Base-by-base conservation (phyloP, 352 stramenopile genomes). In the Phytophthora sp. region DNA sequence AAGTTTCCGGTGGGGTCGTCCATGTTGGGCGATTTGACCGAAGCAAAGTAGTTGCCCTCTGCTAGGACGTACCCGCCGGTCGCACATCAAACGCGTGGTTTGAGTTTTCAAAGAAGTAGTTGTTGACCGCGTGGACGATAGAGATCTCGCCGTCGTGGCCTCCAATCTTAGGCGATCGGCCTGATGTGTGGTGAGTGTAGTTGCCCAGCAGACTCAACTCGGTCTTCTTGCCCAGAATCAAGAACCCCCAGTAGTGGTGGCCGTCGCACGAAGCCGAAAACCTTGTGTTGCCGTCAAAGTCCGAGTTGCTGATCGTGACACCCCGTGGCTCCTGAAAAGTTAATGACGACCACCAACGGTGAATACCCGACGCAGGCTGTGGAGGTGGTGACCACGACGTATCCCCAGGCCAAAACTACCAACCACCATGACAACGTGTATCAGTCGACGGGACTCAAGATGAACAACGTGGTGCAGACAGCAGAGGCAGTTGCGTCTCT, bases 271-370 rank as follows among this genome's bases (percentile, higher is more conserved):
- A 56, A 18, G 49, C 24, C 11, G 49, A 56, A 13, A 38, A 56
- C 32, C 46, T 46, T 7, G 46, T 55, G 10, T 27, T 30, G 7
- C 46, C 46, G 5, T 56, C 49, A 12, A 18, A 17, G 32, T 86
- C 70, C 8, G 31, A 79, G 56, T 83, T 83, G 30, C 70, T 82
- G 54, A 86, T 68, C 1, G 76, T 83, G 28, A 75, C 15, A 7
- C 53, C 62, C 8, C 61, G n/a, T 71, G 9, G 58, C 56, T 2
- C 76, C 64, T 10, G 64, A 42, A 20, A 54, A 70, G 48, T 65
- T 59, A 13, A 57, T 74, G 2, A 69, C 66, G 11, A 86, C 12
- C 71, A 86, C n/a, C n/a, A n/a, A n/a, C n/a, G n/a, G n/a, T n/a
- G n/a, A n/a, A n/a, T n/a, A n/a, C n/a, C n/a, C n/a, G n/a, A n/a